Base-by-base conservation (phyloP, 2,329 filamentous ascomycete species). In the Microdochium trichocladiopsis region DNA sequence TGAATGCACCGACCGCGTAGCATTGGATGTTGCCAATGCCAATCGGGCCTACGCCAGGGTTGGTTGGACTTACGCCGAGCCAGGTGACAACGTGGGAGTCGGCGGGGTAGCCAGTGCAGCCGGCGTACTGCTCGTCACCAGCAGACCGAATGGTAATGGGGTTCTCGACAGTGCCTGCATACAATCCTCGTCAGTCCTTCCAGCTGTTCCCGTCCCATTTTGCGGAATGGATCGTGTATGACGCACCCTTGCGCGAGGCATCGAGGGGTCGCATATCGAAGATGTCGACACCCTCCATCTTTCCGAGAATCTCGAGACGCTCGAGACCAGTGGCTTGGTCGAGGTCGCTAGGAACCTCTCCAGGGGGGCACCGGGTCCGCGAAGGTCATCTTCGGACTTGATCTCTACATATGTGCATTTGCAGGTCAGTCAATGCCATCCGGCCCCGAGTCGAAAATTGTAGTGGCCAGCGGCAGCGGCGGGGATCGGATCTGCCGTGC, bases 181-280 rank as follows among this genome's bases (percentile, higher is more conserved):
- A 49, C 50, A 45, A 22, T 22, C 5, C 54, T 68, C 60, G 52
- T 58, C 56, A 51, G 47, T 50, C 51, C 37, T 48, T 37, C 47
- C 50, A 22, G 41, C 47, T n/a, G 33, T 25, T 43, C 14, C 36
- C 22, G 18, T 31, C 28, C 14, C 28, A 22, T 28, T 23, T 47
- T 28, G 24, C 12, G 18, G 6, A 6, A 45, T 22, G 11, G 5
- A 18, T 8, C 5, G 12, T 8, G 41, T 23, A 45, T 45, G 41
- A 47, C 58, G 48, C 79, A 89, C 93, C 93, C 73, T 82, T 83
- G 69, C 94, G 86, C 72, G 88, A 94, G 58, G 93, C 80, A 72
- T 97, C 94, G 64, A 99, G 83, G 58, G 94, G 94, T 74, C 84
- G 87, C 94, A 97, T 96, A 77, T 99, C 92, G 78, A 99, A 99